These are phyloP conservation scores for Candida pseudocylindracea DNA, from an alignment of 1,139 yeast species.

Conservation along the genomic window DNA sequence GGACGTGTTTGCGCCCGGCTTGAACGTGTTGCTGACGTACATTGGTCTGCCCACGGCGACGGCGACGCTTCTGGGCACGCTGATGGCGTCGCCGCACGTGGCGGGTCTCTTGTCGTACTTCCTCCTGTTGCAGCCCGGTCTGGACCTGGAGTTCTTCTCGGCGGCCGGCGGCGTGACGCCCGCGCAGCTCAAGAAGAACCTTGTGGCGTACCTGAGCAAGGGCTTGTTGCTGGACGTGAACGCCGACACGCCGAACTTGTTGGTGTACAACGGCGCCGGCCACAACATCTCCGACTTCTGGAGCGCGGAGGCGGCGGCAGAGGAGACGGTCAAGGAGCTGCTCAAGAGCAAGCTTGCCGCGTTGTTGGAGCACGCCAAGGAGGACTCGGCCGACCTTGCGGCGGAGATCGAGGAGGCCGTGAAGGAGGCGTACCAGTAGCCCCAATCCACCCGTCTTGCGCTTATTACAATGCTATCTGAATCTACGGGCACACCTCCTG, in stretches of 20 bases:
- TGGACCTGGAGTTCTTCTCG: constrained; percentile 46
- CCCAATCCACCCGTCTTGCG: neutral
- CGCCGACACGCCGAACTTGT: constrained; percentile 55
- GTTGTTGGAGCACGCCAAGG: constrained; percentile 6
- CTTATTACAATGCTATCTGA: neutral
- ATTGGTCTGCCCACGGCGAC: constrained; percentile 71
- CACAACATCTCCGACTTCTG: constrained; percentile 57
- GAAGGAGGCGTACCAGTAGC: constrained; percentile 6
- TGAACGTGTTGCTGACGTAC: constrained; percentile 63
- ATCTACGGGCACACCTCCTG: constrained; percentile 54
- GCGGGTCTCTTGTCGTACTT: constrained; percentile 80
- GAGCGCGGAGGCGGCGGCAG: constrained; percentile 9
- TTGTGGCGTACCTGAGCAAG: constrained; percentile 61
- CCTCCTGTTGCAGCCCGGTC: constrained; percentile 75
- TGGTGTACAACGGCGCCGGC: constrained; percentile 90
- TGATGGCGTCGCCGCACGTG: constrained; percentile 98
- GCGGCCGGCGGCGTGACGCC: constrained; percentile 51
- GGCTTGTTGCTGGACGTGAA: constrained; percentile 51
- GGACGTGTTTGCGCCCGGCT: constrained; percentile 72
- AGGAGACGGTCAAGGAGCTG: constrained; percentile 2
- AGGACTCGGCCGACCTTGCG: constrained; percentile 5
- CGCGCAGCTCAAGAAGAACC: constrained; percentile 69
- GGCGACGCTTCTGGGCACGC: constrained; percentile 89
- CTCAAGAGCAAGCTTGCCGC: constrained; percentile 3
- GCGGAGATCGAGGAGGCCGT: constrained; percentile 7